These are phyloP conservation scores for Crassisporium funariophilum DNA, from an alignment of 768 basidiomycete genomes.

Conservation along the genomic window DNA sequence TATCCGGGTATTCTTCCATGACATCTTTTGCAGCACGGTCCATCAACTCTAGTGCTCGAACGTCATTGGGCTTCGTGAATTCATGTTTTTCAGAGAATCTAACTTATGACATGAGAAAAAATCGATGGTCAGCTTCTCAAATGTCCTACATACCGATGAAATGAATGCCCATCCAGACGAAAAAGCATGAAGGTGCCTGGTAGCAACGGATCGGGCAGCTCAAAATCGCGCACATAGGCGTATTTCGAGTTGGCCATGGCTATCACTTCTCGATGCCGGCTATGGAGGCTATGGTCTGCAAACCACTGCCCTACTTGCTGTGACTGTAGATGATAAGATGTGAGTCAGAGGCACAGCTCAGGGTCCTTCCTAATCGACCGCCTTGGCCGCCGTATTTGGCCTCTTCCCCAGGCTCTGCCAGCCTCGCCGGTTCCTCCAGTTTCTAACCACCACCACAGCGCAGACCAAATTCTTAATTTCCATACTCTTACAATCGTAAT, in stretches of 20 bases:
- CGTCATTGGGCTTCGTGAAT: constrained; percentile 92
- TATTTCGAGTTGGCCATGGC: constrained; percentile 88
- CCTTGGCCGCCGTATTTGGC: too few relatives aligned
- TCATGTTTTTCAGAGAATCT: constrained; percentile 86
- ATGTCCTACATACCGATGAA: constrained; percentile 70
- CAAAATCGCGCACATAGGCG: constrained; percentile 88
- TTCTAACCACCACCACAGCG: constrained; percentile 1
- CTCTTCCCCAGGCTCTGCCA: too few relatives aligned
- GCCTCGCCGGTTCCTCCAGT: too few relatives aligned
- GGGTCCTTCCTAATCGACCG: too few relatives aligned
- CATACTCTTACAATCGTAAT: constrained; percentile 25
- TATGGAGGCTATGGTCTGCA: too few relatives aligned
- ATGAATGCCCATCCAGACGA: constrained; percentile 90
- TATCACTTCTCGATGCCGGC: too few relatives aligned
- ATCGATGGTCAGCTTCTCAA: background rate
- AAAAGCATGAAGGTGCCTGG: constrained; percentile 84
- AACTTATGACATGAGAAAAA: constrained; percentile 4
- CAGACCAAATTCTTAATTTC: constrained; percentile 1
- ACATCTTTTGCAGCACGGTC: constrained; percentile 82
- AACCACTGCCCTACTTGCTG: too few relatives aligned
- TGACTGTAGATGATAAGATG: too few relatives aligned
- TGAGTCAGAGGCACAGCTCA: too few relatives aligned
- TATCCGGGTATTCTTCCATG: constrained; percentile 83
- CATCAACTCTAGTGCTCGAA: constrained; percentile 86
- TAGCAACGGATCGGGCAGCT: constrained; percentile 84